A percentile compares a stretch with the other conserved stretches of the same genome.
Evolutionary conservation across 2,329 filamentous ascomycete species (phyloP).

Genomic region (Fusarium burgessii): DNA sequence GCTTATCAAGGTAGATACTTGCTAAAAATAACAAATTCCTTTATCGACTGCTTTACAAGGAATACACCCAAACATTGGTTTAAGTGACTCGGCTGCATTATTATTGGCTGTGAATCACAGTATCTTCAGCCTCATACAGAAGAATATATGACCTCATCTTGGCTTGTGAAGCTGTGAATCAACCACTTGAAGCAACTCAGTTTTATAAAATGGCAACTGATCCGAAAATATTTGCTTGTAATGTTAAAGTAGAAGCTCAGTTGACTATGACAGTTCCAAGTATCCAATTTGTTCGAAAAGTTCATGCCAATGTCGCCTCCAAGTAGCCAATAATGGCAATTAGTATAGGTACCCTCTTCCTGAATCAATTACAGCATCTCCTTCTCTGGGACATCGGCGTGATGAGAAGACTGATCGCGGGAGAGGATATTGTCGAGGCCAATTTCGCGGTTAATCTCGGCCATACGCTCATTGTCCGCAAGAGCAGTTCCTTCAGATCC

Average conservation of each 20-base stretch:
- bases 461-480: constrained; percentile 77
- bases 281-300: background rate
- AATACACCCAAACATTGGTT: too few relatives aligned
- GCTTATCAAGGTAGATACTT: too few relatives aligned
- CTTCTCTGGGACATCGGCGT: background rate
- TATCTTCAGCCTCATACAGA: too few relatives aligned
- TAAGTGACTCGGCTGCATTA: too few relatives aligned
- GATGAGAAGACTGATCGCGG: background rate
- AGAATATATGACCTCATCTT: too few relatives aligned
- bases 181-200: too few relatives aligned
- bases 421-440: constrained; percentile 58
- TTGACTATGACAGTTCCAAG: background rate
- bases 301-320: background rate
- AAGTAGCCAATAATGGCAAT: background rate
- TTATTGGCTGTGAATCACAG: too few relatives aligned
- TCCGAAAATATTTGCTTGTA: background rate
- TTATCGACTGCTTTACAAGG: too few relatives aligned
- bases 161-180: too few relatives aligned
- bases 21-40: too few relatives aligned
- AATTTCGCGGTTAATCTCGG: constrained; percentile 78
- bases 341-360: too few relatives aligned
- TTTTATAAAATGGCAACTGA: background rate
- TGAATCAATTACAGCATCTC: background rate
- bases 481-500: constrained; percentile 74
- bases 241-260: background rate